Evolutionary conservation across 208 protist genomes (phyloP), one percentile per base, ranked within the genome.

Genomic region (Leishmania martiniquensis): DNA sequence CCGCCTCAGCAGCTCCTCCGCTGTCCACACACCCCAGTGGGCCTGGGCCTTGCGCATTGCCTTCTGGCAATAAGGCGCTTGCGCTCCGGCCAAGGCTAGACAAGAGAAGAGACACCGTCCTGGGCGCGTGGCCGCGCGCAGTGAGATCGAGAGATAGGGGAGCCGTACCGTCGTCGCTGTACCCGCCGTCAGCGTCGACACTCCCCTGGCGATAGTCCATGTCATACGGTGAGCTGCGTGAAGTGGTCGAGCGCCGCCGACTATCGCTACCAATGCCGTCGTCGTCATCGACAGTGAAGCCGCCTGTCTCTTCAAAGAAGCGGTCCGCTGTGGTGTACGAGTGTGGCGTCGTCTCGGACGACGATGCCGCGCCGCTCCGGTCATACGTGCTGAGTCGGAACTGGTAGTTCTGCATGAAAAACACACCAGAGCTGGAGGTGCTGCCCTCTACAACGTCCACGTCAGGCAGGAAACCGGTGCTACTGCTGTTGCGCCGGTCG

Each of bases 371-470:
- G 29, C 44, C 34, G 32, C 69, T 47, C 17, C 20, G 47, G 32
- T 3, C 49, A 45, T 59, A 29, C 51, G 51, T 60, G 32, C 45
- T 63, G 42, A 81, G 67, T 13, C 42, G 77, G 25, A 81, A 59
- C 10, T 42, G 77, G 63, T 37, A 73, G 63, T 67, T 32, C 63
- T 81, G 69, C 52, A 60, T 29, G 12, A 59, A 51, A 20, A 49
- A 49, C 49, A 59, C 69, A 13, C 69, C 34, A 44, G 69, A 66
- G 63, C 66, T 82, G 32, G 72, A 45, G 37, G 71, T 49, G 63
- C 62, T 77, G 39, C 68, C 77, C n/a, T 17, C 37, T 22, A 68
- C 52, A 2, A 81, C 71, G 20, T 77, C 78, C 71, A 69, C 42
- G 32, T 73, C 51, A 4, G 55, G 60, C 44, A 66, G 51, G 68